Percentiles rank a stretch among this genome's conserved stretches.
These are phyloP conservation scores for Puccinia coronata DNA, from an alignment of 1,284 basidiomycete genomes.

Conservation along the genomic window DNA sequence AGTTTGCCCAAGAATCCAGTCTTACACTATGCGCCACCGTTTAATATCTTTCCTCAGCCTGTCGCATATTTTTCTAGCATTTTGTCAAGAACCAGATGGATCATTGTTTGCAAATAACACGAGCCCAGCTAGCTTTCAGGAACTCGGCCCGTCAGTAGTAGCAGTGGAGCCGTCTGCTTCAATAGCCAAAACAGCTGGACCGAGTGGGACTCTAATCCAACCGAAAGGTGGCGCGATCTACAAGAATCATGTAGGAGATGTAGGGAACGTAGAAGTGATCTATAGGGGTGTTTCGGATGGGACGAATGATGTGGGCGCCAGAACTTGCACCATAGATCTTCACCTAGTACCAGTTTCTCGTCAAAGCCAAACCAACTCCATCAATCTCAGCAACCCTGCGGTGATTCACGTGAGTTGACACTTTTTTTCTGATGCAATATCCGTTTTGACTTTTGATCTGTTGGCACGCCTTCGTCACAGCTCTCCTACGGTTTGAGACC, in stretches of 20 bases:
- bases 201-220: conserved; percentile 31
- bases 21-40: not conserved
- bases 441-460: not conserved
- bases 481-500: conserved; percentile 40
- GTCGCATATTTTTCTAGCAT: not conserved
- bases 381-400: conserved; percentile 23
- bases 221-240: conserved; percentile 22
- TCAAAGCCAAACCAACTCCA: not conserved
- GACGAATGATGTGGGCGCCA: conserved; percentile 26
- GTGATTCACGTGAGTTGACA: conserved; percentile 24
- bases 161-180: not conserved
- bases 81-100: not conserved
- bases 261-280: conserved; percentile 33
- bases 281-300: conserved; percentile 46
- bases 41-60: not conserved
- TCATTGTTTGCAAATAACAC: not conserved
- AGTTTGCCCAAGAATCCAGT: too few species aligned
- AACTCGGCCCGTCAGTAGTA: too few species aligned
- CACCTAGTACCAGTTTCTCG: conserved; percentile 27
- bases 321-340: conserved; percentile 46
- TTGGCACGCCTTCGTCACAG: not conserved
- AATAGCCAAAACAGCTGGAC: conserved; percentile 27
- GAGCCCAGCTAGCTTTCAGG: not conserved
- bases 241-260: conserved; percentile 32
- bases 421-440: not conserved